phyloP scores from a whole-genome alignment of 768 basidiomycete species.

The Suillus hirtellus region DNA sequence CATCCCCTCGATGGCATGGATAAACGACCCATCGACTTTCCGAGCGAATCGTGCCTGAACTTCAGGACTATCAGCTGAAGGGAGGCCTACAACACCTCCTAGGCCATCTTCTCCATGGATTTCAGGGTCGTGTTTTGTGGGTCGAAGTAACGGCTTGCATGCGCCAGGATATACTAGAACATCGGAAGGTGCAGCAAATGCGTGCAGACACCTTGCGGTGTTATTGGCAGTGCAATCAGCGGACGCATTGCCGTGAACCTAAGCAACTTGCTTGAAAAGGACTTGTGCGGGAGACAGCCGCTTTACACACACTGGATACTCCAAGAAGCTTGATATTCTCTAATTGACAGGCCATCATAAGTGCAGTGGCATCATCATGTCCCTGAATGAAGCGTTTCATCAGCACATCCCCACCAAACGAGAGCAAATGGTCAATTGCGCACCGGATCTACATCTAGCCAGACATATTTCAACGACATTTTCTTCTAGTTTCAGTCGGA shows the following conservation, averaged over 20 bases:
- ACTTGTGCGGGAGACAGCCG: background rate
- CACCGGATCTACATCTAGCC: slow-evolving; percentile 72
- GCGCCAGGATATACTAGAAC: slow-evolving; percentile 73
- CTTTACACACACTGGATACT: slow-evolving; percentile 68
- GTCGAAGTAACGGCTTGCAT: slow-evolving; percentile 62
- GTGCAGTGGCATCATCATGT: slow-evolving; percentile 87
- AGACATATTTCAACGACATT: slow-evolving; percentile 37
- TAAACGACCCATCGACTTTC: slow-evolving; percentile 39
- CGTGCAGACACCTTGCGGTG: slow-evolving; percentile 74
- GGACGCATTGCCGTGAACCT: slow-evolving; percentile 84
- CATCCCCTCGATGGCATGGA: slow-evolving; percentile 72
- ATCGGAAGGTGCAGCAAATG: slow-evolving; percentile 61
- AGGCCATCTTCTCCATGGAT: slow-evolving; percentile 86
- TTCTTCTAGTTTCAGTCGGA: background rate
- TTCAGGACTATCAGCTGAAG: slow-evolving; percentile 44
- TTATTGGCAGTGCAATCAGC: slow-evolving; percentile 65
- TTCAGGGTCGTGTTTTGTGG: slow-evolving; percentile 63
- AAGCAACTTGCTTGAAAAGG: background rate
- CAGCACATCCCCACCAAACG: background rate
- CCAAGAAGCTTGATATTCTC: slow-evolving; percentile 71
- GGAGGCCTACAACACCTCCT: slow-evolving; percentile 81
- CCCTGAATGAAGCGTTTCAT: slow-evolving; percentile 46
- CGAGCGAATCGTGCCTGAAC: slow-evolving; percentile 53
- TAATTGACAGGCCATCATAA: slow-evolving; percentile 72
- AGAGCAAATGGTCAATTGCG: slow-evolving; percentile 18